Evolutionary conservation across 179 eudicot species (phyloP).

Genomic region (Dionaea muscipula): DNA sequence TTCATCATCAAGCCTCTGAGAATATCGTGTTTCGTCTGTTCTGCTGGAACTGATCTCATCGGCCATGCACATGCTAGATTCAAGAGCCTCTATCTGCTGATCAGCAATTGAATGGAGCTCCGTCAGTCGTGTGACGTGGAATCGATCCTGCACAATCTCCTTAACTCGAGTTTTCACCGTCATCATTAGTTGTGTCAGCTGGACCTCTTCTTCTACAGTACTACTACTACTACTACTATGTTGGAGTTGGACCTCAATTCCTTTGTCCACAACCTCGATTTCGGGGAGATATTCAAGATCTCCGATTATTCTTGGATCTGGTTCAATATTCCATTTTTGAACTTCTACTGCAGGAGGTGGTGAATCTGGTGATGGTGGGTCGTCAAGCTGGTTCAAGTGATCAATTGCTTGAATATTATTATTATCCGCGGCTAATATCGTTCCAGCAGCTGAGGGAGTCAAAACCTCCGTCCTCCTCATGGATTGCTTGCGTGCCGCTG

Average conservation of each 20-base stretch:
- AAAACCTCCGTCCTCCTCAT: slow-evolving; percentile 50
- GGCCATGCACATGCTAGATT: slow-evolving; percentile 68
- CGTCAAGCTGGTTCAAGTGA: slow-evolving; percentile 80
- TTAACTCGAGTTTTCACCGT: slow-evolving; percentile 48
- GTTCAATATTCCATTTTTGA: slow-evolving; percentile 36
- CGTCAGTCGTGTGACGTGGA: slow-evolving; percentile 42
- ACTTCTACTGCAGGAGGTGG: slow-evolving; percentile 18
- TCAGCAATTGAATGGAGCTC: slow-evolving; percentile 91
- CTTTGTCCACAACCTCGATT: slow-evolving; percentile 81
- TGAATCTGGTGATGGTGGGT: slow-evolving; percentile 42
- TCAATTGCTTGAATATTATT: slow-evolving; percentile 69
- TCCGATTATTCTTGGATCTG: slow-evolving; percentile 32
- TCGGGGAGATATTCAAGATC: slow-evolving; percentile 70
- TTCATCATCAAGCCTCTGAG: slow-evolving; percentile 60
- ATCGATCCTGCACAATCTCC: slow-evolving; percentile 68
- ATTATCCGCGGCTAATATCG: slow-evolving; percentile 24
- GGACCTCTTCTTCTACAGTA: too few relatives aligned
- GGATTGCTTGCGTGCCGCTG: slow-evolving; percentile 60
- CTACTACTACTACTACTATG: too few relatives aligned
- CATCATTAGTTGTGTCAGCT: too few relatives aligned
- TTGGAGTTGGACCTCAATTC: slow-evolving; percentile 58
- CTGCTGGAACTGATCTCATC: slow-evolving; percentile 30
- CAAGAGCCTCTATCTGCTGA: slow-evolving; percentile 86
- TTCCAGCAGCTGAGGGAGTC: slow-evolving; percentile 65
- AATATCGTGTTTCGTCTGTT: slow-evolving; percentile 29